phyloP scores from a whole-genome alignment of 2,329 filamentous ascomycete species.

The Penicillium concentricum region DNA sequence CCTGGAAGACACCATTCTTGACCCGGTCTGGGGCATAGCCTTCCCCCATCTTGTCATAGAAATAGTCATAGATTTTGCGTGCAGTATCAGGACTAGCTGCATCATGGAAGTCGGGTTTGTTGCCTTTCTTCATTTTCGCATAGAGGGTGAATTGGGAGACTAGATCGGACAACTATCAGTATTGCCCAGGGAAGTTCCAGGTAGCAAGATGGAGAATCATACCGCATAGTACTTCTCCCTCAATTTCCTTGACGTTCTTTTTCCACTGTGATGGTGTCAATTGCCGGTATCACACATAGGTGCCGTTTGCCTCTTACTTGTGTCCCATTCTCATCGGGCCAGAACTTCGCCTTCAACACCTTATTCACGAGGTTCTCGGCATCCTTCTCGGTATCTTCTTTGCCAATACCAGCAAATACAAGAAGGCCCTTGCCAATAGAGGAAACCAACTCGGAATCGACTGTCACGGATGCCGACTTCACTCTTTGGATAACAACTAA shows the following conservation, averaged over 20 bases:
- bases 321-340: conserved; percentile 75
- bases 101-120: conserved; percentile 91
- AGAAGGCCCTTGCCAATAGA: conserved; percentile 87
- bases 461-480: conserved; percentile 90
- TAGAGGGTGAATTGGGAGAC: conserved; percentile 97
- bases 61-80: conserved; percentile 77
- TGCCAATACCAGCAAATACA: conserved; percentile 87
- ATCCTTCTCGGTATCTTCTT: conserved; percentile 86
- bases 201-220: conserved; percentile 31
- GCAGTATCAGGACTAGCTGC: conserved; percentile 78
- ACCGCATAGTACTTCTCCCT: conserved; percentile 94
- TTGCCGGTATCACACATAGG: background rate
- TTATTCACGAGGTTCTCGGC: conserved; percentile 79
- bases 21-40: conserved; percentile 73
- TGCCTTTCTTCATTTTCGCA: conserved; percentile 91
- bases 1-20: conserved; percentile 94
- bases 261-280: conserved; percentile 69
- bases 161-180: conserved; percentile 35
- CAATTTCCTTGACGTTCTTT: conserved; percentile 79
- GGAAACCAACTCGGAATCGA: conserved; percentile 86
- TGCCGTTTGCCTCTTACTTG: conserved; percentile 49
- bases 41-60: conserved; percentile 72
- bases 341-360: conserved; percentile 84
- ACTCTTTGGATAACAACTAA: conserved; percentile 90
- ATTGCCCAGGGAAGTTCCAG: background rate